Evolutionary conservation across 176 grass and related monocot genomes (phyloP), one percentile per base, ranked within the genome.

Genomic region (Avena atlantica): DNA sequence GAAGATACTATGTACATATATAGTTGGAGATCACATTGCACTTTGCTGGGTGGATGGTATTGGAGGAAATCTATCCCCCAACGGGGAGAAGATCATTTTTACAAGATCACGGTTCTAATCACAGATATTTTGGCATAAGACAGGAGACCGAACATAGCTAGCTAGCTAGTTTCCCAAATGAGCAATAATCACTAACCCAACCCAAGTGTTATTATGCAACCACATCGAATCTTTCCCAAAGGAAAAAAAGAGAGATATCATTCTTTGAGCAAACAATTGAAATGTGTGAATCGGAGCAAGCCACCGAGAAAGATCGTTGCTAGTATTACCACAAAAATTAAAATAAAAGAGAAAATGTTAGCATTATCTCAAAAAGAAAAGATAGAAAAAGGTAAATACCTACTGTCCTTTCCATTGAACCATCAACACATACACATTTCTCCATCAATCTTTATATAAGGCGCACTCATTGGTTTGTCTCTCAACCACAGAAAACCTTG

Each of bases 371-470:
- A 51, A 27, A 25, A 72, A 9, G 15, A 9, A 67, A 53, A 76
- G 73, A 52, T 31, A 3, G 2, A 45, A 53, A 76, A 76, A 53
- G 48, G 29, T 31, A 31, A 31, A 11, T 29, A 17, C 47, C 47
- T 75, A 52, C 8, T 53, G 29, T 77, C 12, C 25, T 77, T 56
- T 56, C 25, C 50, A 3, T 36, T 36, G 74, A 77, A 5, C 36
- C 50, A 56, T 77, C 27, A 20, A 77, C 74, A 77, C 56, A 34
- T 25, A 0, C 20, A 27, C 25, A 31, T 77, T 34, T 77, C 74
- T 57, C 74, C 50, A 57, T 77, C 74, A 24, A 36, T 77, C 50
- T 77, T 77, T 77, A 77, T 77, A 77, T 77, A 77, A 77, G 49
- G 74, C 50, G 24, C 74, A 56, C 74, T 77, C 27, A 4, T 66